phyloP scores from a whole-genome alignment of 306 rosid genomes.

The Cyamopsis tetragonoloba region DNA sequence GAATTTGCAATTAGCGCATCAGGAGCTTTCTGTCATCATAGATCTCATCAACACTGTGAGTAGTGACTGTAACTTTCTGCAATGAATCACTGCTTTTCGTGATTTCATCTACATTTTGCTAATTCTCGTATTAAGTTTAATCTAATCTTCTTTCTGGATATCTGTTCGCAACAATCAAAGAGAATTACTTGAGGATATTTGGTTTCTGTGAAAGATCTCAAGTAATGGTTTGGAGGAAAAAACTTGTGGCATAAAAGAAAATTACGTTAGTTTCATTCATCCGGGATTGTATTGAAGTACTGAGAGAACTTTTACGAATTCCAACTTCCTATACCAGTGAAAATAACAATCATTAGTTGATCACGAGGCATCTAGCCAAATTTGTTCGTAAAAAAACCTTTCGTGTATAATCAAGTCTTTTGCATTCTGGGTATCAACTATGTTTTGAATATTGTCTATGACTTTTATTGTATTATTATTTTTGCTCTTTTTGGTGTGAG shows the following conservation, averaged over 20 bases:
- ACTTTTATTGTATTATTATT: too few species aligned
- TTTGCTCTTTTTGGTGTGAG: too few species aligned
- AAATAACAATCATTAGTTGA: background rate
- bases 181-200: conserved; percentile 12
- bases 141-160: background rate
- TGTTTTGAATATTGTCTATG: background rate
- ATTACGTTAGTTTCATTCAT: background rate
- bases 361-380: background rate
- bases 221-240: background rate
- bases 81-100: background rate
- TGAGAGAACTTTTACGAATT: conserved; percentile 1
- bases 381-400: background rate
- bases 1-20: conserved; percentile 79
- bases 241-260: background rate
- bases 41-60: conserved; percentile 93
- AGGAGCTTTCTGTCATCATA: conserved; percentile 78
- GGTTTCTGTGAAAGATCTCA: background rate
- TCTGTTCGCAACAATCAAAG: conserved; percentile 10
- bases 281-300: background rate
- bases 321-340: conserved; percentile 5
- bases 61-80: background rate
- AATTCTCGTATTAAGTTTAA: background rate
- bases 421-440: background rate
- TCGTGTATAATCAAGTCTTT: background rate
- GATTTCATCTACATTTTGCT: background rate